These are phyloP conservation scores for Cryptococcus sp. DNA, from an alignment of 1,284 basidiomycete species.

Conservation along the genomic window DNA sequence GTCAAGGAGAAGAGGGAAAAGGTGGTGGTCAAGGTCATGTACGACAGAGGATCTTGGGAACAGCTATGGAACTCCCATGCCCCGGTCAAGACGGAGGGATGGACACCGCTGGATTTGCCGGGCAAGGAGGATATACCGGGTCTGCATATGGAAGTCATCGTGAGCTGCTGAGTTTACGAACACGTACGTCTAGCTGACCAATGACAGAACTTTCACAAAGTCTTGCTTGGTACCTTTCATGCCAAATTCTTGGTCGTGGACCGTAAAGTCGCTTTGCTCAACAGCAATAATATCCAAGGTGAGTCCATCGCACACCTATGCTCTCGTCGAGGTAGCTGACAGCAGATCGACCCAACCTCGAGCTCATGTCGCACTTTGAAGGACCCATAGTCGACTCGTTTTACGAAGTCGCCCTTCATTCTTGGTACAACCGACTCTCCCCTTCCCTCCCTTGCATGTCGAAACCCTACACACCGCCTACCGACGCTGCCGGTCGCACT, in stretches of 20 bases:
- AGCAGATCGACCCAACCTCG: constrained; percentile 57
- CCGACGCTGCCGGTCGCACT: constrained; percentile 27
- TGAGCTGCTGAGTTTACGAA: constrained; percentile 17
- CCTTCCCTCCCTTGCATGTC: constrained; percentile 57
- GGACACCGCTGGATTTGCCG: constrained; percentile 57
- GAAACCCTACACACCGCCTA: constrained; percentile 45
- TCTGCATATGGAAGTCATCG: constrained; percentile 58
- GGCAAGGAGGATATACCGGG: constrained; percentile 56
- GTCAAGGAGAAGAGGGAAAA: constrained; percentile 51
- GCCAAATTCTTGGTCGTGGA: constrained; percentile 72
- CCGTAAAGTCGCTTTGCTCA: constrained; percentile 63
- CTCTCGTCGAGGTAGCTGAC: too few relatives aligned
- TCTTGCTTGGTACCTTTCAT: constrained; percentile 68
- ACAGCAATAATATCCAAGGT: constrained; percentile 67
- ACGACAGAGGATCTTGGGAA: constrained; percentile 60
- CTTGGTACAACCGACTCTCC: constrained; percentile 57
- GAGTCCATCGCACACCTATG: neutral
- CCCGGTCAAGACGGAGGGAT: constrained; percentile 52
- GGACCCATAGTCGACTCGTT: constrained; percentile 65
- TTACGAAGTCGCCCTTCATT: constrained; percentile 67
- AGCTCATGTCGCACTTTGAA: constrained; percentile 64
- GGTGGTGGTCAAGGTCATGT: constrained; percentile 59
- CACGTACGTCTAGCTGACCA: constrained; percentile 7
- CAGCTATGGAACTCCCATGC: constrained; percentile 56
- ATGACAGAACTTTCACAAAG: constrained; percentile 50